Base-by-base conservation (phyloP, 176 grass and related monocot species). In the Oryza glumipatula region DNA sequence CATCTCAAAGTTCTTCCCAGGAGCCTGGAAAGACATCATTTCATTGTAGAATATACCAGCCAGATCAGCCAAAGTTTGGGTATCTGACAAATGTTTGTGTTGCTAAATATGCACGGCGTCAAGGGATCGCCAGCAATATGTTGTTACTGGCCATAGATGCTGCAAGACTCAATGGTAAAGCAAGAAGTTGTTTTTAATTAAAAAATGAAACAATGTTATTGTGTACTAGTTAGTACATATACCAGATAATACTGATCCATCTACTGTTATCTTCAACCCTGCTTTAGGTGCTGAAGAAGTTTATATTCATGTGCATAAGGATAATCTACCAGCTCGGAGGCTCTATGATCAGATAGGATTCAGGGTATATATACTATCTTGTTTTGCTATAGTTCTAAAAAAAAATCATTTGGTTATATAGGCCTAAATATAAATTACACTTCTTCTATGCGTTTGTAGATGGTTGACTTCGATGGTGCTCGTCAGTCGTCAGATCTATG, bases 81-180 rank as follows among this genome's bases (percentile, higher is more conserved):
- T 95, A 95, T 79, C 21, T 92, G 17, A 79, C 93, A 83, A 95
- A 95, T 66, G 72, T 95, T 46, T 95, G 93, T 3, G 93, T 95
- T 90, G 85, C 90, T 61, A 95, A 92, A 68, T 86, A 86, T 86
- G 88, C 83, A 73, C 86, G 93, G 7, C 93, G 90, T 28, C 82
- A 92, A 86, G 85, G 93, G 78, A 92, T 95, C 61, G 93, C 88
- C 35, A 92, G 85, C 76, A 95, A 92, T 80, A 84, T 95, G 93
- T 49, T 95, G 36, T 78, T 92, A 67, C 88, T 92, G 64, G 90
- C 93, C 64, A 83, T 90, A 81, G 88, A 95, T 73, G 83, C 88
- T 52, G 88, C 93, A 43, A 90, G 46, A 74, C 67, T 88, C 58
- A 83, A 86, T 88, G 93, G 93, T 95, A 92, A 89, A 80, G 13